A percentile compares a stretch with the other conserved stretches of the same genome.
These are phyloP conservation scores for Diaporthe batatas DNA, from an alignment of 2,329 filamentous ascomycete genomes.

Conservation along the genomic window DNA sequence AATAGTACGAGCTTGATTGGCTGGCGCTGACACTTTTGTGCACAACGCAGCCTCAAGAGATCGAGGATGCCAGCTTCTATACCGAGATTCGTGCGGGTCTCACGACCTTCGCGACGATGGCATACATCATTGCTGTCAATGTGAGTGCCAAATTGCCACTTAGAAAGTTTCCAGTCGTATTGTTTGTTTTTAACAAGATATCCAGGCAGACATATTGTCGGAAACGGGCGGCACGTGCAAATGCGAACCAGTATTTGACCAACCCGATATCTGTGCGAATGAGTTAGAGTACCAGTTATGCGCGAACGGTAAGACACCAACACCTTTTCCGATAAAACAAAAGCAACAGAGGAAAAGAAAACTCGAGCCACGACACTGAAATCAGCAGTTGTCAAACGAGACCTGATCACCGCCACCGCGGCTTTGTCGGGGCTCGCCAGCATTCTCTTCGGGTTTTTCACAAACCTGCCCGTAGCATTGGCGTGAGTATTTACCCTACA, in stretches of 20 bases:
- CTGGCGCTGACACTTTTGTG: slow-evolving; percentile 25
- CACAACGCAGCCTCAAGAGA: slow-evolving; percentile 70
- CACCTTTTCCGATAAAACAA: slow-evolving; percentile 42
- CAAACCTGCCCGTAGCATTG: slow-evolving; percentile 83
- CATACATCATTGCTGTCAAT: slow-evolving; percentile 85
- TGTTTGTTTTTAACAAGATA: slow-evolving; percentile 40
- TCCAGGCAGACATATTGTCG: slow-evolving; percentile 77
- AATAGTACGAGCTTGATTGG: too few species aligned
- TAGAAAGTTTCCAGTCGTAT: too few species aligned
- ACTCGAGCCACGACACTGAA: not conserved
- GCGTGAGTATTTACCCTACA: slow-evolving; percentile 65
- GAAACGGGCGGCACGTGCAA: slow-evolving; percentile 83
- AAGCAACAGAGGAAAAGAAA: not conserved
- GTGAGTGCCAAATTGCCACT: slow-evolving; percentile 53
- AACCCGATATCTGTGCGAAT: slow-evolving; percentile 62
- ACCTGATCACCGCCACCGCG: slow-evolving; percentile 87
- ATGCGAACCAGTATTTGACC: slow-evolving; percentile 63
- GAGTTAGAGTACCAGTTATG: slow-evolving; percentile 52
- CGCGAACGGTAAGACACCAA: slow-evolving; percentile 28
- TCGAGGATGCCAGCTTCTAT: slow-evolving; percentile 78
- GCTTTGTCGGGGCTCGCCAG: slow-evolving; percentile 81
- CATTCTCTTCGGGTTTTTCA: slow-evolving; percentile 83
- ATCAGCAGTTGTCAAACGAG: slow-evolving; percentile 68
- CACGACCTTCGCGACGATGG: slow-evolving; percentile 86
- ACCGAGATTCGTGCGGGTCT: slow-evolving; percentile 84